A percentile compares a stretch with the other conserved stretches of the same genome.
phyloP scores from a whole-genome alignment of 2,329 filamentous ascomycete genomes.

The Plectosphaerella plurivora region DNA sequence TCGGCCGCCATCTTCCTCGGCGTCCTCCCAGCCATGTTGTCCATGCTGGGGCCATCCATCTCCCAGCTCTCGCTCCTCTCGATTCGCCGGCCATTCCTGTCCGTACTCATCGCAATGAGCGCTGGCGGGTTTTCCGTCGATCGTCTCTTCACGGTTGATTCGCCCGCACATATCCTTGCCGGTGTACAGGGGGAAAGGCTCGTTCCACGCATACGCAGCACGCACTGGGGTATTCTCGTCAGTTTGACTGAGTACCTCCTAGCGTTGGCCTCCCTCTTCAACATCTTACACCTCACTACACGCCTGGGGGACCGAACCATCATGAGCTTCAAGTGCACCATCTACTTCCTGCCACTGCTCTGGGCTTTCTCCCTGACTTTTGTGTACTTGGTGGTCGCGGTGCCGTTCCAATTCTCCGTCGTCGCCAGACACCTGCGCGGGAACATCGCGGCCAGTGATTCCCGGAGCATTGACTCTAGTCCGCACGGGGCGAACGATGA shows the following conservation, averaged over 20 bases:
- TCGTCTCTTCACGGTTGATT: neutral
- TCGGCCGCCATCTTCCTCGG: constrained; percentile 1
- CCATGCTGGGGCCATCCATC: constrained; percentile 1
- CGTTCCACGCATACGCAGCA: neutral
- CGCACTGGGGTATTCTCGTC: neutral
- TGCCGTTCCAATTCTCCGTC: neutral
- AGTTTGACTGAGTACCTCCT: neutral
- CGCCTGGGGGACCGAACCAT: neutral
- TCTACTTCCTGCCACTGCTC: neutral
- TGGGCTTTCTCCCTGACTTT: neutral
- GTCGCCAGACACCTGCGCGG: neutral
- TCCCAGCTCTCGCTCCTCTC: neutral
- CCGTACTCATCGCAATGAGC: neutral
- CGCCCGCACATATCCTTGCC: neutral
- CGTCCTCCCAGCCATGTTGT: neutral
- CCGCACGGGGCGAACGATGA: neutral
- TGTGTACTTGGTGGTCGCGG: neutral
- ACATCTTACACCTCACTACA: neutral
- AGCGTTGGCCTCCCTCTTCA: neutral
- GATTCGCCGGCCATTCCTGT: neutral
- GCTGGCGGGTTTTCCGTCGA: neutral
- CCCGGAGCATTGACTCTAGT: neutral
- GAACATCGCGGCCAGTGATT: neutral
- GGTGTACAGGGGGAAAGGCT: neutral
- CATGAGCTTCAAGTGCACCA: constrained; percentile 2